phyloP scores from a whole-genome alignment of 2,329 filamentous ascomycete species.

The Lasiodiplodia citricola region DNA sequence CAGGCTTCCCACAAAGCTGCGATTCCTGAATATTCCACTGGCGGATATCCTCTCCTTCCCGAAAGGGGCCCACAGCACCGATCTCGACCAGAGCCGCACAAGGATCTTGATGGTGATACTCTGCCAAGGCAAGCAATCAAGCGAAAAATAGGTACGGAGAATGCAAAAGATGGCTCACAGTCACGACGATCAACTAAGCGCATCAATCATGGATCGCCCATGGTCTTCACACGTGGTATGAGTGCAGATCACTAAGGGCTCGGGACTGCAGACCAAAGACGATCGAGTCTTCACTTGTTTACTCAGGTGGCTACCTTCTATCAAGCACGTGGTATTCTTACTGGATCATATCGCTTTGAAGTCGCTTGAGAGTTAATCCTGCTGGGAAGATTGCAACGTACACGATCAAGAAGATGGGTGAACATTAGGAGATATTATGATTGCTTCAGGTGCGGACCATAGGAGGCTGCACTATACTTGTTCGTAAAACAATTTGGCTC shows the following conservation, averaged over 20 bases:
- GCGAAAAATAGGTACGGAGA: background rate
- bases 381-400: background rate
- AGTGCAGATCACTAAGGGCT: background rate
- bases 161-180: too few relatives aligned
- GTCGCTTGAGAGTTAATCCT: background rate
- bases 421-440: background rate
- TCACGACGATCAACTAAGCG: background rate
- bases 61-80: background rate
- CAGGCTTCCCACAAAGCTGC: background rate
- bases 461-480: background rate
- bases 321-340: background rate
- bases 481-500: background rate
- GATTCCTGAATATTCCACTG: background rate
- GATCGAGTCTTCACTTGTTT: background rate
- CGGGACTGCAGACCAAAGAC: background rate
- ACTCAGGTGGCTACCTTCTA: background rate
- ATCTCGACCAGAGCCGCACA: background rate
- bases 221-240: background rate
- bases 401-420: background rate
- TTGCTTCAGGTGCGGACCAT: background rate
- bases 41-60: background rate
- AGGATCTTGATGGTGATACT: background rate
- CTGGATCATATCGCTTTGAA: background rate
- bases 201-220: background rate
- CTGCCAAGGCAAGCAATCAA: background rate